phyloP scores from a whole-genome alignment of 208 protist genomes.

The Porcisia deanei region DNA sequence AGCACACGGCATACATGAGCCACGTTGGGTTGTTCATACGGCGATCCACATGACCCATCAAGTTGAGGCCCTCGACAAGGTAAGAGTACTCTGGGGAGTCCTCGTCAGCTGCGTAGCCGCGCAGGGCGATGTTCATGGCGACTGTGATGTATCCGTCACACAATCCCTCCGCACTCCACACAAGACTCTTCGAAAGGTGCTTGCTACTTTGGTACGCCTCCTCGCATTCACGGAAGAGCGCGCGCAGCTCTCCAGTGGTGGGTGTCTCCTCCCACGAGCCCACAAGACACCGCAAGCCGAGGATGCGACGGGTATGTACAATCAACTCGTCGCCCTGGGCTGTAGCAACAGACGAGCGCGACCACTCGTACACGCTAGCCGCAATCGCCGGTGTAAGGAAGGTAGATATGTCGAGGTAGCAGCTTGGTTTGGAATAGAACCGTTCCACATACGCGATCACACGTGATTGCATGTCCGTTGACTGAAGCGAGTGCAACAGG shows the following conservation, averaged over 20 bases:
- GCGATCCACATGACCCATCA: conserved; percentile 59
- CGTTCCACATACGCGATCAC: conserved; percentile 69
- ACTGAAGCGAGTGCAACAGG: conserved; percentile 44
- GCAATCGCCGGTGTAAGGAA: conserved; percentile 63
- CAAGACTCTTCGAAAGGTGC: conserved; percentile 55
- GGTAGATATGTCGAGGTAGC: conserved; percentile 84
- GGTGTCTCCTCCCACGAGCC: conserved; percentile 61
- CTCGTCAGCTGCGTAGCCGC: conserved; percentile 41
- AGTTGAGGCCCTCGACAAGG: conserved; percentile 49
- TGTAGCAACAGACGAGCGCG: conserved; percentile 9
- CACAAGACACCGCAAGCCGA: conserved; percentile 76
- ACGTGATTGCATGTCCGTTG: conserved; percentile 30
- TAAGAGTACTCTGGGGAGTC: conserved; percentile 33
- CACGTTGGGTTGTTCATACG: conserved; percentile 80
- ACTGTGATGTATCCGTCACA: conserved; percentile 86
- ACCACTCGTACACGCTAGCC: conserved; percentile 64
- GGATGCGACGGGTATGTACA: conserved; percentile 58
- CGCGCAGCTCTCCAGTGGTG: conserved; percentile 26
- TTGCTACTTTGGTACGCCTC: conserved; percentile 46
- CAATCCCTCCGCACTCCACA: conserved; percentile 84
- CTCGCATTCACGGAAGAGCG: conserved; percentile 49
- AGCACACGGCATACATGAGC: conserved; percentile 74
- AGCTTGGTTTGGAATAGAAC: conserved; percentile 76
- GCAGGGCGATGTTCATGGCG: conserved; percentile 69
- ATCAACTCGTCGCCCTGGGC: conserved; percentile 21